phyloP scores from a whole-genome alignment of 225 moss, liverwort and hornwort species.

The Neckera pumila region DNA sequence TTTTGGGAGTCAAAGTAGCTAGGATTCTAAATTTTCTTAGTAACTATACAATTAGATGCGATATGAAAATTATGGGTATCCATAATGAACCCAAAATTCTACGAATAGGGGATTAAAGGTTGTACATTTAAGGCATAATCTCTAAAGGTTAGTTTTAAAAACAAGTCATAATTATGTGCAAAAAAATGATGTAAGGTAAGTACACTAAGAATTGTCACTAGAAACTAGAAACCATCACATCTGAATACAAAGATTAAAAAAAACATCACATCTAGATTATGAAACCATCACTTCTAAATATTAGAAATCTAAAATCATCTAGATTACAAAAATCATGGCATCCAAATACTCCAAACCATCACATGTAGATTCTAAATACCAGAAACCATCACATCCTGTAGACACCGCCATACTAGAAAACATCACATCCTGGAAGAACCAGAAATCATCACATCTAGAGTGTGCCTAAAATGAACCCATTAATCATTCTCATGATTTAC shows the following conservation, averaged over 20 bases:
- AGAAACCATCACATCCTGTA: background rate
- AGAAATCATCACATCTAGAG: no score
- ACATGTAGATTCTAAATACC: background rate
- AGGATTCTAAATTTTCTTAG: background rate
- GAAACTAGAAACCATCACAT: background rate
- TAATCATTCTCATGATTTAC: background rate
- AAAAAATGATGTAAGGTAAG: background rate
- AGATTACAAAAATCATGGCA: background rate
- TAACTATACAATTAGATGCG: background rate
- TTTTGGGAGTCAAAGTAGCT: no score
- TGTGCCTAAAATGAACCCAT: background rate
- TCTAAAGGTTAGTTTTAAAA: background rate
- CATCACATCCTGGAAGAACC: background rate
- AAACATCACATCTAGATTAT: background rate
- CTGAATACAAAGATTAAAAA: background rate
- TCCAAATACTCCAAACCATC: background rate
- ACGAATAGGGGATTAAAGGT: accelerated
- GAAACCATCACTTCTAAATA: background rate
- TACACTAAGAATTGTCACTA: accelerated
- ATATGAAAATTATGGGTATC: background rate
- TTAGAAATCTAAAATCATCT: background rate
- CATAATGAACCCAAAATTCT: background rate
- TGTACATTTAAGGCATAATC: background rate
- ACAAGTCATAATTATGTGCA: background rate
- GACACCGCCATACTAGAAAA: no score